Percentiles rank a stretch among this genome's conserved stretches.
These are phyloP conservation scores for Nemania diffusa DNA, from an alignment of 2,329 filamentous ascomycete genomes.

Conservation along the genomic window DNA sequence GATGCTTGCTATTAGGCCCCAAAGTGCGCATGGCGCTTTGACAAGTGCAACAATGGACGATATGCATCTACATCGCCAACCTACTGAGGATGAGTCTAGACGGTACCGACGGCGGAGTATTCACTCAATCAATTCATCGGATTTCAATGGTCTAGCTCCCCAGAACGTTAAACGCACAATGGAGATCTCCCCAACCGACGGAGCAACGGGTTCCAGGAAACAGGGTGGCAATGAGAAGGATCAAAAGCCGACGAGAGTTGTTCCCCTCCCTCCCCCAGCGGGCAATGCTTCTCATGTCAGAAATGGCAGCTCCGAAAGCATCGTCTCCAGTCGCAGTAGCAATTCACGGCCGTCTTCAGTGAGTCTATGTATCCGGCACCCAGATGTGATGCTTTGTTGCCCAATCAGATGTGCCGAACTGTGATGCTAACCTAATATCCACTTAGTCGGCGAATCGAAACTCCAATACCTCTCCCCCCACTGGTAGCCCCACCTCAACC, in stretches of 20 bases:
- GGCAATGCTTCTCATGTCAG: conserved; percentile 52
- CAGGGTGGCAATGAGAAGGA: conserved; percentile 51
- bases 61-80: conserved; percentile 68
- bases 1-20: conserved; percentile 58
- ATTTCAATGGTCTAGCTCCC: conserved; percentile 53
- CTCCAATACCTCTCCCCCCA: conserved; percentile 59
- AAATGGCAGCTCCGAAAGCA: conserved; percentile 73
- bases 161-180: conserved; percentile 52
- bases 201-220: conserved; percentile 47
- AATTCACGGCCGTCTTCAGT: conserved; percentile 73
- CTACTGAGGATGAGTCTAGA: conserved; percentile 74
- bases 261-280: conserved; percentile 48
- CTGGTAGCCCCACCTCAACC: conserved; percentile 64
- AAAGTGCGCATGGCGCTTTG: conserved; percentile 61
- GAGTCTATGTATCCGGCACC: conserved; percentile 57
- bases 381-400: conserved; percentile 46
- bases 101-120: conserved; percentile 85
- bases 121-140: conserved; percentile 68
- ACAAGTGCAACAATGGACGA: conserved; percentile 72
- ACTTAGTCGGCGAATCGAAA: conserved; percentile 70
- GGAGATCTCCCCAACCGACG: conserved; percentile 49
- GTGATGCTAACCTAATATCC: conserved; percentile 59
- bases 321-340: conserved; percentile 66
- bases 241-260: conserved; percentile 52
- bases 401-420: conserved; percentile 56